Percentiles rank a stretch among this genome's conserved stretches.
These are phyloP conservation scores for Phyllosticta ampelicida DNA, from an alignment of 2,329 filamentous ascomycete species.

Conservation along the genomic window DNA sequence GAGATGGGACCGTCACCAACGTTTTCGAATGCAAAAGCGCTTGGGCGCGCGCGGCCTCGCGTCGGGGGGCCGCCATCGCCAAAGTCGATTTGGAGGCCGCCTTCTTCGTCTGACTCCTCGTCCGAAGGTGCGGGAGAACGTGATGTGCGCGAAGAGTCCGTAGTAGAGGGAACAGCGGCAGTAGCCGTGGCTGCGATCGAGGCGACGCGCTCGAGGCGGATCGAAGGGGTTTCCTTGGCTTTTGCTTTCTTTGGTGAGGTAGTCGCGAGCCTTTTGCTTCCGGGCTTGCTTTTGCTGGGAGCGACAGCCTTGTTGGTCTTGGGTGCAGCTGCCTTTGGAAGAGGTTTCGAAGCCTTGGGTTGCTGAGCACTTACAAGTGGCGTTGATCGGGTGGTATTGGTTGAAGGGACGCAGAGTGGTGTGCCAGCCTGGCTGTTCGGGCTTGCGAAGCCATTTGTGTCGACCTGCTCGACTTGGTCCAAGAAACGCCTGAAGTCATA, in stretches of 20 bases:
- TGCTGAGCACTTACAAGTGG: background rate
- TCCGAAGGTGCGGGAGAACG: conserved; percentile 10
- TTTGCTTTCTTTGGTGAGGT: background rate
- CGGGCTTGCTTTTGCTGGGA: background rate
- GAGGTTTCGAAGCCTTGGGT: conserved; percentile 10
- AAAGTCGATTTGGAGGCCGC: conserved; percentile 23
- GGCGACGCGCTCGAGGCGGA: conserved; percentile 28
- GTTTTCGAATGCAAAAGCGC: conserved; percentile 19
- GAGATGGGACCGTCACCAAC: conserved; percentile 32
- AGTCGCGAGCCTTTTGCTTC: background rate
- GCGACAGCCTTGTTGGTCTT: background rate
- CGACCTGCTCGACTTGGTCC: conserved; percentile 21
- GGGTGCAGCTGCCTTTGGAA: background rate
- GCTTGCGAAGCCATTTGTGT: conserved; percentile 21
- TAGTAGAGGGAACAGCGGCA: conserved; percentile 11
- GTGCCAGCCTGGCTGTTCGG: conserved; percentile 12
- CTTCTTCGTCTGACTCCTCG: conserved; percentile 18
- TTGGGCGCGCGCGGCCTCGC: conserved; percentile 17
- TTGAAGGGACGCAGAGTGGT: conserved; percentile 5
- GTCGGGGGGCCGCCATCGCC: conserved; percentile 17
- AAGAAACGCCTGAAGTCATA: conserved; percentile 42
- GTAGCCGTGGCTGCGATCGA: conserved; percentile 12
- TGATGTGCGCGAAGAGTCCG: conserved; percentile 9
- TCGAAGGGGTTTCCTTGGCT: conserved; percentile 18
- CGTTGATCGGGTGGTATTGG: background rate